Percentiles rank a stretch among this genome's conserved stretches.
Evolutionary conservation across 164 flowering plant genomes (phyloP).

Genomic region (Euptelea pleiosperma): DNA sequence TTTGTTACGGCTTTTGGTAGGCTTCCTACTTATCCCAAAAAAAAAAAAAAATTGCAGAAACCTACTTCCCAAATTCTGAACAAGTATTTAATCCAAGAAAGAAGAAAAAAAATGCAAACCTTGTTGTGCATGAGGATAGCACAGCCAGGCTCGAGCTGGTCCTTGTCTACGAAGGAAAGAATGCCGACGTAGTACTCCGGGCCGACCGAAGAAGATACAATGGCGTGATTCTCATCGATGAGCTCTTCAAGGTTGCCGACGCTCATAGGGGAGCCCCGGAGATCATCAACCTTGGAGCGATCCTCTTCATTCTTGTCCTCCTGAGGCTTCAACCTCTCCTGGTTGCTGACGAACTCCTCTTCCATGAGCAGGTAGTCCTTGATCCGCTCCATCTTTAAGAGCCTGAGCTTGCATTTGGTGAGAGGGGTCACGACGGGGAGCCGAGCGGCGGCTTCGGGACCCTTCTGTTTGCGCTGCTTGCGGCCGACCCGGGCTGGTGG

Average conservation of each 20-base stretch:
- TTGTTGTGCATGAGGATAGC: conserved; percentile 31
- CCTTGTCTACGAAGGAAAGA: conserved; percentile 31
- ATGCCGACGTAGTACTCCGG: conserved; percentile 32
- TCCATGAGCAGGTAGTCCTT: conserved; percentile 34
- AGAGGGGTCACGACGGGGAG: conserved; percentile 27
- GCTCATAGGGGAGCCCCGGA: conserved; percentile 32
- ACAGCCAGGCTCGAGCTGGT: conserved; percentile 33
- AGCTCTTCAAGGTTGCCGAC: conserved; percentile 30
- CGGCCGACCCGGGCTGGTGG: conserved; percentile 34
- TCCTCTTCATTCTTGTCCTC: conserved; percentile 35
- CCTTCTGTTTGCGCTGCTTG: conserved; percentile 30
- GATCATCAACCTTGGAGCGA: conserved; percentile 31
- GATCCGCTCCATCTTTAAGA: conserved; percentile 24
- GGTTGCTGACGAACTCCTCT: conserved; percentile 29
- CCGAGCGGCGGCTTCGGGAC: conserved; percentile 30
- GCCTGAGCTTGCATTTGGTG: conserved; percentile 27
- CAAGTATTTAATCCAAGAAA: background rate
- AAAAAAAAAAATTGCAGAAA: too few species aligned
- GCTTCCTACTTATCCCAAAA: too few species aligned
- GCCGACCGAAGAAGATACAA: conserved; percentile 28
- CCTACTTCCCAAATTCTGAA: background rate
- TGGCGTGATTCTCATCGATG: conserved; percentile 34
- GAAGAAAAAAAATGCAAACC: conserved; percentile 11
- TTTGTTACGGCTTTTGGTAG: too few species aligned
- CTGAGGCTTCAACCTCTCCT: conserved; percentile 30